Evolutionary conservation across 2,329 filamentous ascomycete genomes (phyloP).

Genomic region (Bipolaris gigantea): DNA sequence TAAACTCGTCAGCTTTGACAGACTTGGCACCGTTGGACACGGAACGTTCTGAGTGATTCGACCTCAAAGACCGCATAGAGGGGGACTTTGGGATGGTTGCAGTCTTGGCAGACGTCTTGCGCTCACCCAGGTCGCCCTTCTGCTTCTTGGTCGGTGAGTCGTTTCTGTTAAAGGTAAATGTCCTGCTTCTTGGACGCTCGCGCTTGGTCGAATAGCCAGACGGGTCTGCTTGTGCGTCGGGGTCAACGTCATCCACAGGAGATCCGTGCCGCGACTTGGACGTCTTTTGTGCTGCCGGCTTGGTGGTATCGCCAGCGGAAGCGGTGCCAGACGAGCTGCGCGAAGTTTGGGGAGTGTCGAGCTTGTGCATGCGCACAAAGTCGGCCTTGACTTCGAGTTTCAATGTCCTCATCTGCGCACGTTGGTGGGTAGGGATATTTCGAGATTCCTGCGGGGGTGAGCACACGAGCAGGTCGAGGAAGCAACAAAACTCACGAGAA

Average conservation of each 20-base stretch:
- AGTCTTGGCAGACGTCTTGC: slow-evolving; percentile 67
- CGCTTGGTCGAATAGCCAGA: slow-evolving; percentile 46
- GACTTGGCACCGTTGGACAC: slow-evolving; percentile 73
- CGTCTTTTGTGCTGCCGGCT: slow-evolving; percentile 49
- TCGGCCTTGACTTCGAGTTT: slow-evolving; percentile 91
- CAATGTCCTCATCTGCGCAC: slow-evolving; percentile 90
- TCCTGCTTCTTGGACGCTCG: slow-evolving; percentile 66
- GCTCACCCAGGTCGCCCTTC: slow-evolving; percentile 59
- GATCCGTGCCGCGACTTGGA: slow-evolving; percentile 39
- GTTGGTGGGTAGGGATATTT: slow-evolving; percentile 91
- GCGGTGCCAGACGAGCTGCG: slow-evolving; percentile 51
- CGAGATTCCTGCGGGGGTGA: slow-evolving; percentile 69
- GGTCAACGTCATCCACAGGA: slow-evolving; percentile 23
- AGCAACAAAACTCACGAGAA: slow-evolving; percentile 56
- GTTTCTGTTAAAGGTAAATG: slow-evolving; percentile 77
- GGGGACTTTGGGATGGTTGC: slow-evolving; percentile 67
- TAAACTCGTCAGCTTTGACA: slow-evolving; percentile 79
- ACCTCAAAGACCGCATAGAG: slow-evolving; percentile 59
- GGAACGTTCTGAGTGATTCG: slow-evolving; percentile 59
- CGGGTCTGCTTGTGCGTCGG: slow-evolving; percentile 10
- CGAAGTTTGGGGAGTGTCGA: slow-evolving; percentile 54
- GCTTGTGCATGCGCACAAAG: slow-evolving; percentile 88
- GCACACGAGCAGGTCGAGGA: slow-evolving; percentile 13
- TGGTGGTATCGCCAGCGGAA: slow-evolving; percentile 44
- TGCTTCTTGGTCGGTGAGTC: slow-evolving; percentile 75